Conservation (phyloP, 2,329 filamentous ascomycete species). For the Neocucurbitaria cava region DNA sequence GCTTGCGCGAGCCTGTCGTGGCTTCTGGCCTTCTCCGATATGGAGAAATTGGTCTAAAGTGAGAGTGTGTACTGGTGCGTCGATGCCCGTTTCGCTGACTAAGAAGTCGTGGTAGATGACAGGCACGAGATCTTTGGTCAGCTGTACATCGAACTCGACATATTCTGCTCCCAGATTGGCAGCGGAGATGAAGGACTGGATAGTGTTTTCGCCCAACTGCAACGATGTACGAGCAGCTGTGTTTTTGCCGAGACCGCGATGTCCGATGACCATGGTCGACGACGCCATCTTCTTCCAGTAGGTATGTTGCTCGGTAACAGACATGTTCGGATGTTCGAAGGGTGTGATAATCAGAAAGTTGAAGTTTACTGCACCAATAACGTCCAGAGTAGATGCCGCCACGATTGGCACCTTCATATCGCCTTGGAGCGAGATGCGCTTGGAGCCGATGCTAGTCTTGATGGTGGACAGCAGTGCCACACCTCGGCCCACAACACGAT, state of each 20-base stretch:
- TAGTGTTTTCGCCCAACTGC: constrained; percentile 94
- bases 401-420: constrained; percentile 93
- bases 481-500: constrained; percentile 84
- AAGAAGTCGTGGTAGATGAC: constrained; percentile 99
- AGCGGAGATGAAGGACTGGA: constrained; percentile 94
- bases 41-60: constrained; percentile 96
- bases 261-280: constrained; percentile 82
- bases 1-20: constrained; percentile 55
- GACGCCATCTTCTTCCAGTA: constrained; percentile 95
- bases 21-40: constrained; percentile 68
- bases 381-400: constrained; percentile 78
- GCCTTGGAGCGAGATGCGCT: constrained; percentile 89
- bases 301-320: constrained; percentile 85
- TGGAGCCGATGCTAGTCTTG: constrained; percentile 80
- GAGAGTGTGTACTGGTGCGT: constrained; percentile 93
- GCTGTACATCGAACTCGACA: constrained; percentile 84
- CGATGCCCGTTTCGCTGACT: constrained; percentile 96
- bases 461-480: constrained; percentile 88
- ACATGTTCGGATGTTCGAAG: constrained; percentile 93
- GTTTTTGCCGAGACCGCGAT: constrained; percentile 85
- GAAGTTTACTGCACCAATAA: constrained; percentile 95
- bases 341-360: constrained; percentile 96
- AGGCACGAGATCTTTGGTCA: constrained; percentile 98
- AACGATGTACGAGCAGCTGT: constrained; percentile 81
- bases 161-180: constrained; percentile 85